Conservation (phyloP, 257 asterid genomes). For the Solanum verrucosum region DNA sequence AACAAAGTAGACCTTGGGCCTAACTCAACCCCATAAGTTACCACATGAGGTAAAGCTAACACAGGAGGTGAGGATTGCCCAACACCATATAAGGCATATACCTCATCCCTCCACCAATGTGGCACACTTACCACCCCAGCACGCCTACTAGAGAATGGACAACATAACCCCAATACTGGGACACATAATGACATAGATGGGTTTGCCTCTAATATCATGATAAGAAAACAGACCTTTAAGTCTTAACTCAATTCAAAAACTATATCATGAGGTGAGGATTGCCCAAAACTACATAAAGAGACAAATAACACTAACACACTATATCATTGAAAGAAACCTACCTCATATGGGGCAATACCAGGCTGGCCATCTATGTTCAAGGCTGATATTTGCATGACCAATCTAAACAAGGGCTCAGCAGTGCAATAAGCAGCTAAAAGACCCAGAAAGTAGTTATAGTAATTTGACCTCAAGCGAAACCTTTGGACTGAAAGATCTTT, state of each 20-base stretch:
- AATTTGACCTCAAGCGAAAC: constrained; percentile 60
- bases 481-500: constrained; percentile 60
- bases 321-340: not conserved
- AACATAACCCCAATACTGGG: not conserved
- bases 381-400: constrained; percentile 67
- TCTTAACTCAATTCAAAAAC: not conserved
- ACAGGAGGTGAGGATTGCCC: not conserved
- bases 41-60: not conserved
- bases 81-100: not conserved
- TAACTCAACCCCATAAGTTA: not conserved
- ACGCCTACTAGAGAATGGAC: not conserved
- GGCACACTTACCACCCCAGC: not conserved
- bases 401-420: constrained; percentile 65
- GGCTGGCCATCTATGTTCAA: constrained; percentile 57
- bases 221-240: not conserved
- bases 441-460: constrained; percentile 65
- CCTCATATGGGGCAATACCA: constrained; percentile 79
- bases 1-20: not conserved
- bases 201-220: not conserved
- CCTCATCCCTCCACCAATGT: not conserved
- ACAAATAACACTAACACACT: not conserved
- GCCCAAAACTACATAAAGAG: not conserved
- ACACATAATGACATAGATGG: not conserved
- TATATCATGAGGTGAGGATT: not conserved
- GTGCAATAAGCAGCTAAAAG: constrained; percentile 68